These are phyloP conservation scores for Schizosaccharomyces japonicus DNA, from an alignment of 805 yeast species.

Conservation along the genomic window DNA sequence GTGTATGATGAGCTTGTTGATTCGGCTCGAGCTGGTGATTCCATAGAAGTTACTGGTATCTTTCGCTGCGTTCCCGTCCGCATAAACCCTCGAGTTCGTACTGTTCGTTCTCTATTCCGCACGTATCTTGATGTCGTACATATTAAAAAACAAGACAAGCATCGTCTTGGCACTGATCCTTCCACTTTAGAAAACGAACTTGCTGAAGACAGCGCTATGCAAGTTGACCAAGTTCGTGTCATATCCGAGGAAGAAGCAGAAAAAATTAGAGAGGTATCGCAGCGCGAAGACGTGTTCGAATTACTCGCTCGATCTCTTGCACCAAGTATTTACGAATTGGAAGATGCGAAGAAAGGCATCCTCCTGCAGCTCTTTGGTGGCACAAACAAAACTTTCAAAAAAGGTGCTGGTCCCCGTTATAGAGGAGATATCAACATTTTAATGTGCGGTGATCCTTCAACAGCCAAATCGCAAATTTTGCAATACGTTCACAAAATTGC, in stretches of 20 bases:
- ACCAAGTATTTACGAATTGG: slow-evolving; percentile 90
- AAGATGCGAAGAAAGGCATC: slow-evolving; percentile 90
- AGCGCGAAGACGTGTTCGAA: slow-evolving; percentile 62
- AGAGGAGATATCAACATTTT: slow-evolving; percentile 87
- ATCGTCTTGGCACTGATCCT: slow-evolving; percentile 56
- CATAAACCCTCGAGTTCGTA: slow-evolving; percentile 61
- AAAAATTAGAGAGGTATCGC: slow-evolving; percentile 35
- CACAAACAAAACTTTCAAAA: slow-evolving; percentile 60
- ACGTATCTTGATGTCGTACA: slow-evolving; percentile 89
- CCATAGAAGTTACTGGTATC: slow-evolving; percentile 85
- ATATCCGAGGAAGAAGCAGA: slow-evolving; percentile 46
- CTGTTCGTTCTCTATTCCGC: slow-evolving; percentile 63
- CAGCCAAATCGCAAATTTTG: slow-evolving; percentile 81
- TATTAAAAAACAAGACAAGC: slow-evolving; percentile 61
- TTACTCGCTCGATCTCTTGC: slow-evolving; percentile 74
- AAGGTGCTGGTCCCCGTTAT: slow-evolving; percentile 63
- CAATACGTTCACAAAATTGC: slow-evolving; percentile 94
- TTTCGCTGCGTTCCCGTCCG: slow-evolving; percentile 83
- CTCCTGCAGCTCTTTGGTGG: slow-evolving; percentile 87
- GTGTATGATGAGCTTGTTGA: slow-evolving; percentile 92
- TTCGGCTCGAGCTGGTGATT: slow-evolving; percentile 84
- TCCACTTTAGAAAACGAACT: slow-evolving; percentile 39
- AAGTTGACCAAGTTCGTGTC: slow-evolving; percentile 52
- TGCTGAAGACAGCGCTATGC: slow-evolving; percentile 20
- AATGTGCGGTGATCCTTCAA: slow-evolving; percentile 94